Evolutionary conservation across 352 stramenopile species (phyloP), one percentile per base, ranked within the genome.

Genomic region (Pythium insidiosum): DNA sequence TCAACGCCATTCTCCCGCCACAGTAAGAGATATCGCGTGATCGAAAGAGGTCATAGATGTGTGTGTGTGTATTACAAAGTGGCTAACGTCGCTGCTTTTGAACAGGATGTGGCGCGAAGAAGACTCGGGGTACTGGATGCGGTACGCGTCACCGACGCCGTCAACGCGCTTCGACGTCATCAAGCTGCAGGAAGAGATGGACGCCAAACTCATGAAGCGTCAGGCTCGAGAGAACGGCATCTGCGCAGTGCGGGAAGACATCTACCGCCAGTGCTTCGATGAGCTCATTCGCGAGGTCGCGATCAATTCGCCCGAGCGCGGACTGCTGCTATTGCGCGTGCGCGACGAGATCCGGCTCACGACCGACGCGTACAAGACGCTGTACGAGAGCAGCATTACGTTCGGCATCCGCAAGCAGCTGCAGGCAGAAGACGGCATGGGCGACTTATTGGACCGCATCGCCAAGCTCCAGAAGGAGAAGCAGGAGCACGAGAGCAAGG

Each of bases 381-480:
- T 98, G 19, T 97, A 96, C 61, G 88, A 97, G 50, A 95, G 76
- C 58, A 94, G 73, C 61, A 81, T 97, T 15, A 92, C 73, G 12
- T 98, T 97, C 47, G 90, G 89, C 16, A 81, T 97, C 6, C 85
- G 88, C 53, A 97, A 98, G 63, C 88, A 97, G 59, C 56, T 97
- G 31, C 85, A 96, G 47, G 88, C 85, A 15, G 92, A 98, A 54
- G 83, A 96, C 6, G 92, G 91, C 20, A 96, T 97, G 70, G 73
- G 56, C 4, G 85, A 95, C 20, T 63, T 97, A 29, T 68, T 90
- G 33, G 57, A 73, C 22, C 60, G 73, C 33, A 83, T 80, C 26
- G 59, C 61, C 12, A 49, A 48, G 50, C 58, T 87, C 31, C 55
- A 69, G 41, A 38, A 48, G 25, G 62, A 83, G 20, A 92, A 92